Percentiles rank a stretch among this genome's conserved stretches.
phyloP scores from a whole-genome alignment of 148 eudicot species.

The Spergularia marina region DNA sequence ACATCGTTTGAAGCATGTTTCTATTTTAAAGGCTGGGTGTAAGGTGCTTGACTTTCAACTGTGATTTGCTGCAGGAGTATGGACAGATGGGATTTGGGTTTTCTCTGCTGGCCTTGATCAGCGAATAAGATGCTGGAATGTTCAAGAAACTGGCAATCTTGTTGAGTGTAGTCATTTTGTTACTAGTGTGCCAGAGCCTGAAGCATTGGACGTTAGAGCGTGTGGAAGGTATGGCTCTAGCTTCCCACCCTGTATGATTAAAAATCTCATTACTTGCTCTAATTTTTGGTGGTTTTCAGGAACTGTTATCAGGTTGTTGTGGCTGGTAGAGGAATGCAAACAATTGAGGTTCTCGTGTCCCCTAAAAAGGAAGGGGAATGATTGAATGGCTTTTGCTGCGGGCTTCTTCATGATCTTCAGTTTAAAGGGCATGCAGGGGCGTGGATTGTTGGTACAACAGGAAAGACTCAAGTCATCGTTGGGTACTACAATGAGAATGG shows the following conservation, averaged over 20 bases:
- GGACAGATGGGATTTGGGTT: constrained; percentile 89
- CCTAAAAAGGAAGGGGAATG: constrained; percentile 20
- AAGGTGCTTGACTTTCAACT: background rate
- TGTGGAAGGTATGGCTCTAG: constrained; percentile 49
- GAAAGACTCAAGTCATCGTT: too few relatives aligned
- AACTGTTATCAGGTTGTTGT: constrained; percentile 71
- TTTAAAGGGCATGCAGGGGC: background rate
- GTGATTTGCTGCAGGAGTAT: constrained; percentile 59
- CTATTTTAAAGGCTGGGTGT: background rate
- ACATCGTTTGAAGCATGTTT: background rate
- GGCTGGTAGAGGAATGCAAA: constrained; percentile 96
- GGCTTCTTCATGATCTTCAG: background rate
- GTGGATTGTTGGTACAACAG: background rate
- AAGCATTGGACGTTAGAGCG: constrained; percentile 74
- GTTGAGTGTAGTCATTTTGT: constrained; percentile 57
- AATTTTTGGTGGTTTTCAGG: constrained; percentile 37
- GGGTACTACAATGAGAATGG: too few relatives aligned
- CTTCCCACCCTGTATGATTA: background rate
- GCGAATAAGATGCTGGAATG: constrained; percentile 83
- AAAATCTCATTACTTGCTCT: background rate
- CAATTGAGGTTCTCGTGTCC: constrained; percentile 60
- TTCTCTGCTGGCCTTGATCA: constrained; percentile 98
- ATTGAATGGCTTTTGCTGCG: constrained; percentile 14
- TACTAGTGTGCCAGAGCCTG: constrained; percentile 94
- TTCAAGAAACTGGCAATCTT: constrained; percentile 43